Base-by-base conservation (phyloP, 164 flowering plant genomes). In the Piper betle region DNA sequence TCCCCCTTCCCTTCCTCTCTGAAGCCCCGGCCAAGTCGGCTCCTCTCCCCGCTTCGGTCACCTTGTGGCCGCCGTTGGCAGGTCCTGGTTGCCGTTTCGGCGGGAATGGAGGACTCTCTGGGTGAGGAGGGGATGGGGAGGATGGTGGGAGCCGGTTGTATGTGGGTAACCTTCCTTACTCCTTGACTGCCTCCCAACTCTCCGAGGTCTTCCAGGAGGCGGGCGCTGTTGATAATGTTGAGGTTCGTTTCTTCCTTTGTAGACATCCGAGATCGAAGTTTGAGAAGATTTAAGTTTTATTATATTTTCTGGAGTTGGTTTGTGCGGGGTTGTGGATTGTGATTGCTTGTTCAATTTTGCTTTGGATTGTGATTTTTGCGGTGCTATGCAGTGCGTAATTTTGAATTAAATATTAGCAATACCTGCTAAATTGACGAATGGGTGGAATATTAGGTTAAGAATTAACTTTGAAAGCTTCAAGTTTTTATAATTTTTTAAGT, bases 111-210 rank as follows among this genome's bases (percentile, higher is more conserved):
- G 43, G 25, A 53, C 1, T 19, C 9, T 17, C 38, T 5, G 59
- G 39, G 3, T 5, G 57, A 55, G 1, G 58, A 55, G 2, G 60
- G 17, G 7, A 42, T 37, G 33, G 59, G 37, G 60, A 39, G 17
- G 60, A 39, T 16, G 60, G n/a, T 16, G 60, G 58, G 4, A 74
- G 79, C 52, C 84, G 84, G 64, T 68, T 91, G 12, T 91, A 79
- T 52, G 88, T 91, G 54, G 97, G 97, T 18, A 91, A 88, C 57
- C 79, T 91, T 69, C 88, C 96, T 1, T 91, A 72, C 64, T 39
- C 87, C 0, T 81, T 85, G 80, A 82, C 85, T 52, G 69, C 90
- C 56, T 63, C 81, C 6, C 77, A 86, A 57, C 77, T 91, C 72
- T 50, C 78, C 6, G 79, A 88, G 59, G 39, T 78, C 48, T 91